Base-by-base conservation (phyloP, 441 rosid species). In the Pelargonium exstipulatum region DNA sequence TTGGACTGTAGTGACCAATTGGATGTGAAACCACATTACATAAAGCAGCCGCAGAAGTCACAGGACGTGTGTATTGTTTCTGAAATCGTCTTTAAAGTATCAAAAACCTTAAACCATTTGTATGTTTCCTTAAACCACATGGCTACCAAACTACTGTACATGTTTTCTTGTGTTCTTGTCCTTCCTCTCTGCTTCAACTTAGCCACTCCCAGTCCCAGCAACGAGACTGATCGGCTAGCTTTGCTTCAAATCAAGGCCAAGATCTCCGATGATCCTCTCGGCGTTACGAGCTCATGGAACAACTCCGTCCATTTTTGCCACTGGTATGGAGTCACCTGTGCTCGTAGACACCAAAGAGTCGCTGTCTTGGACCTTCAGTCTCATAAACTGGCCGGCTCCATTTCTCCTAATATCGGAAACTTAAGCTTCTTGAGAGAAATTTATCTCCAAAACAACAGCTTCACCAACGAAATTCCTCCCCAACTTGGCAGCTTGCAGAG, bases 391-490 rank as follows among this genome's bases (percentile, higher is more conserved):
- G 13, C 22, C 0, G 76, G 79, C 1, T 53, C 66, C 55, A 63
- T 76, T n/a, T 64, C 79, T 40, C 62, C 75, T 3, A 40, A 67
- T 67, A 71, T 75, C 0, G 78, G 78, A 20, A 75, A 75, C 9
- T 60, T 75, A 4, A 71, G 72, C 69, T 75, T 75, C 9, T 45
- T 75, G 8, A 53, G 40, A 51, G 55, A 4, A 0, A 0, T 71
- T 7, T 1, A 2, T 18, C 66, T 74, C 0, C 18, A 55, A 29
- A 60, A 63, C 18, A 74, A 74, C 10, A 62, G 63, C 53, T 49
- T 73, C 45, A 6, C 9, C 22, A 9, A 14, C 1, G 16, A 68
- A 42, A 73, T 73, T n/a, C 71, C 76, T 7, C 12, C 16, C 3
- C 51, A 73, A 45, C 0, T 73, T 5, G 68, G 72, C 37, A 67